phyloP scores from a whole-genome alignment of 306 rosid genomes.

The Fragaria ananassa region DNA sequence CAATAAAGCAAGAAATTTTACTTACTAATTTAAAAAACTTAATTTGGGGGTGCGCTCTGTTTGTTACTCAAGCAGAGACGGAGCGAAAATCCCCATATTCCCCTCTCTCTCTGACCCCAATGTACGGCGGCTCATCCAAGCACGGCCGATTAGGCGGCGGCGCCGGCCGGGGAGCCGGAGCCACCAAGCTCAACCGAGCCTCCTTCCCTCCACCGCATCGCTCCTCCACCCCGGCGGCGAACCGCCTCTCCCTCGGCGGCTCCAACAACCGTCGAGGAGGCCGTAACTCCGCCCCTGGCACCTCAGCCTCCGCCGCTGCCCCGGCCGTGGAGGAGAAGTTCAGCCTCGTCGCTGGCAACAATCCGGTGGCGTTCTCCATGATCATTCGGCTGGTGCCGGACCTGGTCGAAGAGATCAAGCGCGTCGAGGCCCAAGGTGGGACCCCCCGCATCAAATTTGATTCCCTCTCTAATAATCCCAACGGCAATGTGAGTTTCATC shows the following conservation, averaged over 20 bases:
- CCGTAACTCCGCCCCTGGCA: constrained; percentile 32
- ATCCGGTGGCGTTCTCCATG: constrained; percentile 77
- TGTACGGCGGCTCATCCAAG: constrained; percentile 82
- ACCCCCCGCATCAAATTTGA: constrained; percentile 78
- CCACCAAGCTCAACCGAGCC: constrained; percentile 46
- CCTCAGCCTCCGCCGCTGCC: constrained; percentile 32
- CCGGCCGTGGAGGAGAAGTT: constrained; percentile 71
- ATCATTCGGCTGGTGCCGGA: constrained; percentile 77
- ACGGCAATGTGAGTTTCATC: constrained; percentile 63
- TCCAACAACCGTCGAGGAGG: constrained; percentile 25
- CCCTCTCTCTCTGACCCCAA: constrained; percentile 26
- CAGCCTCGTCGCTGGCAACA: constrained; percentile 60
- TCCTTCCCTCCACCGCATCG: constrained; percentile 61
- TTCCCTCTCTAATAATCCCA: constrained; percentile 41
- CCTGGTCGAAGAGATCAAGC: constrained; percentile 92
- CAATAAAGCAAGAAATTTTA: too few relatives aligned
- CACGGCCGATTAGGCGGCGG: constrained; percentile 59
- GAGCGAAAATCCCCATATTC: background rate
- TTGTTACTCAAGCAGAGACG: background rate
- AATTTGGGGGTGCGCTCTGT: background rate
- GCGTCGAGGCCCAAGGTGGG: constrained; percentile 80
- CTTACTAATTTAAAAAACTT: background rate
- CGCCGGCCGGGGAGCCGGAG: constrained; percentile 48
- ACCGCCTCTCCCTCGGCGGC: constrained; percentile 64
- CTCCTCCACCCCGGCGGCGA: constrained; percentile 27